phyloP scores from a whole-genome alignment of 2,329 filamentous ascomycete genomes.

The Fusarium devonianum region DNA sequence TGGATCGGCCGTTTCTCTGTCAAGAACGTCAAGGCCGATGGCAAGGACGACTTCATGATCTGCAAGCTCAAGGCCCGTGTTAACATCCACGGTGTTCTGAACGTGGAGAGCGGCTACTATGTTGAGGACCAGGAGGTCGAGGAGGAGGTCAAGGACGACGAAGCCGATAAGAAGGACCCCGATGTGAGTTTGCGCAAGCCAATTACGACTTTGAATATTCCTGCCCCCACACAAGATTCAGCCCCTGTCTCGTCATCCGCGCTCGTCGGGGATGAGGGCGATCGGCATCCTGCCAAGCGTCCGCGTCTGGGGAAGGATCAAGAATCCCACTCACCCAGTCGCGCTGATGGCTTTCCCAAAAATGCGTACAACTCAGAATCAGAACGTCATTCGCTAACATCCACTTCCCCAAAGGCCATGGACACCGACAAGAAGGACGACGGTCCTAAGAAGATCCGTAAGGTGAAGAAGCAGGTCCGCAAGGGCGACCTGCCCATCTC shows the following conservation, averaged over 20 bases:
- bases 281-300: slow-evolving; percentile 27
- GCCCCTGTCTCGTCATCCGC: slow-evolving; percentile 22
- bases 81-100: slow-evolving; percentile 94
- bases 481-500: slow-evolving; percentile 94
- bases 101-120: slow-evolving; percentile 96
- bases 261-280: slow-evolving; percentile 27
- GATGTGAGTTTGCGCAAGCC: slow-evolving; percentile 66
- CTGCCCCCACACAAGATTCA: slow-evolving; percentile 1
- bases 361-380: slow-evolving; percentile 9
- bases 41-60: slow-evolving; percentile 98
- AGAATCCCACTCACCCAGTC: neutral
- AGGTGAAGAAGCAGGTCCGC: slow-evolving; percentile 99
- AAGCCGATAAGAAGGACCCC: slow-evolving; percentile 69
- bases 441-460: slow-evolving; percentile 85
- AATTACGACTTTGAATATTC: slow-evolving; percentile 4
- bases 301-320: slow-evolving; percentile 23
- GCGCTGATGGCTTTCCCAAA: slow-evolving; percentile 8
- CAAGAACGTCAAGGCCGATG: slow-evolving; percentile 93
- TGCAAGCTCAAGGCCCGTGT: slow-evolving; percentile 99
- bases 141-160: slow-evolving; percentile 83
- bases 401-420: slow-evolving; percentile 69
- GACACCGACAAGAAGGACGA: slow-evolving; percentile 78
- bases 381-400: slow-evolving; percentile 39
- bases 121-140: slow-evolving; percentile 98
- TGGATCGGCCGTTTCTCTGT: slow-evolving; percentile 99